A percentile compares a stretch with the other conserved stretches of the same genome.
Conservation (phyloP, 2,329 filamentous ascomycete genomes). For the Balansia obtecta region DNA sequence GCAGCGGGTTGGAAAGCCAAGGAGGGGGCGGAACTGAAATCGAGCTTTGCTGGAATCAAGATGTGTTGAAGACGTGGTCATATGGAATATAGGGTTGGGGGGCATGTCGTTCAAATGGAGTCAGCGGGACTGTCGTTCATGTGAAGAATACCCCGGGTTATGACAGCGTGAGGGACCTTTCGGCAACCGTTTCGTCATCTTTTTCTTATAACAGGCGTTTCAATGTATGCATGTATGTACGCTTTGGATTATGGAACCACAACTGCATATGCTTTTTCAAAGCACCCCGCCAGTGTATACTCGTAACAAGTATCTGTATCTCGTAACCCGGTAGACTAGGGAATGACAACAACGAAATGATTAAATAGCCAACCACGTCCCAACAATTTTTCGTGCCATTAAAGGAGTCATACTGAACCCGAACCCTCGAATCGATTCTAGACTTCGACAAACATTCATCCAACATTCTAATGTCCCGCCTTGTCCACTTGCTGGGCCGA, state of each 20-base stretch:
- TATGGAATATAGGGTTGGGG: not conserved
- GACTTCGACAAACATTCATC: not conserved
- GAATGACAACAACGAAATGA: not conserved
- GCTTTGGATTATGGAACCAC: not conserved
- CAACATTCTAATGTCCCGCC: not conserved
- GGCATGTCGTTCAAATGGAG: not conserved
- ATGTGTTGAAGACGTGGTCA: not conserved
- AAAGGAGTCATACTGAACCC: not conserved
- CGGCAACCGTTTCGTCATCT: not conserved
- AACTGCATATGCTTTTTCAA: not conserved
- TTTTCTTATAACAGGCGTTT: not conserved
- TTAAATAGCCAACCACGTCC: not conserved
- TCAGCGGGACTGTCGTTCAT: not conserved
- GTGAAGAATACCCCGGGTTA: not conserved
- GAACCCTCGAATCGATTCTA: not conserved
- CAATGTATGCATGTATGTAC: not conserved
- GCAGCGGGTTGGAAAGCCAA: slow-evolving; percentile 29
- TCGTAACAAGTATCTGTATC: not conserved
- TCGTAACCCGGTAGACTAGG: not conserved
- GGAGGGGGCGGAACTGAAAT: slow-evolving; percentile 11
- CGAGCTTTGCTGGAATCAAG: not conserved
- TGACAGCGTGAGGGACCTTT: not conserved
- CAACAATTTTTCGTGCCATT: not conserved
- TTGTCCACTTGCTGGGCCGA: not conserved
- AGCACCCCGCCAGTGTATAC: not conserved